Conservation (phyloP, 2,329 filamentous ascomycete species). For the Metarhizium humberi region DNA sequence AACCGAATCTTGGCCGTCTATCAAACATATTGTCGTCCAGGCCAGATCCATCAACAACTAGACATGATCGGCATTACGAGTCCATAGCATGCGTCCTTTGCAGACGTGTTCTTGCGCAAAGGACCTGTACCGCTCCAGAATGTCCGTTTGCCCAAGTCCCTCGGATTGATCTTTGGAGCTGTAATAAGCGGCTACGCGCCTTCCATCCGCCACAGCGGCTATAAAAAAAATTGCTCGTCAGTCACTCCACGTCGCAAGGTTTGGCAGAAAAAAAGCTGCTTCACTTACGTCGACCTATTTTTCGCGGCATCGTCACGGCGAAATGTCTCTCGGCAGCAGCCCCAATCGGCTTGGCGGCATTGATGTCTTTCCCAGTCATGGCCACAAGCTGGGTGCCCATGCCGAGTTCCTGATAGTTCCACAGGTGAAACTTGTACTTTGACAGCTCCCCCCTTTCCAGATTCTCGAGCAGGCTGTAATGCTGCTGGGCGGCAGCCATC, state of each 20-base stretch:
- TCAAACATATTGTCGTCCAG: no score
- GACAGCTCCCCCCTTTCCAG: slow-evolving; percentile 35
- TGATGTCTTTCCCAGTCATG: slow-evolving; percentile 42
- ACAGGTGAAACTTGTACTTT: slow-evolving; percentile 38
- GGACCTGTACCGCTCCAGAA: slow-evolving; percentile 41
- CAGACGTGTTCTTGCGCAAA: slow-evolving; percentile 46
- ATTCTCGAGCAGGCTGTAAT: slow-evolving; percentile 40
- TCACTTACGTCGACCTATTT: slow-evolving; percentile 25
- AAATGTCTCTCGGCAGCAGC: slow-evolving; percentile 37
- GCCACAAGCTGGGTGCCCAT: slow-evolving; percentile 46
- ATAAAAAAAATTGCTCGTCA: neutral
- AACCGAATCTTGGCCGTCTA: no score
- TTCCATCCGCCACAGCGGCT: slow-evolving; percentile 42
- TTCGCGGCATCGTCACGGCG: slow-evolving; percentile 27
- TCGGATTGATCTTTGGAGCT: slow-evolving; percentile 29
- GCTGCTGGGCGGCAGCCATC: slow-evolving; percentile 39
- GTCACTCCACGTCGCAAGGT: neutral
- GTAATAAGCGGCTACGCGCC: slow-evolving; percentile 44
- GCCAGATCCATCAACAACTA: neutral
- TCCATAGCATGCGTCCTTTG: slow-evolving; percentile 19
- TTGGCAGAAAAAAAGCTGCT: neutral
- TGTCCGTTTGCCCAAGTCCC: slow-evolving; percentile 39
- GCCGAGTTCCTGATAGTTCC: slow-evolving; percentile 38
- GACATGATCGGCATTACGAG: neutral
- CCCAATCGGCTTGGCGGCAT: slow-evolving; percentile 34